Percentiles rank a stretch among this genome's conserved stretches.
phyloP scores from a whole-genome alignment of 495 filamentous ascomycete genomes.

The Hyaloscypha variabilis region DNA sequence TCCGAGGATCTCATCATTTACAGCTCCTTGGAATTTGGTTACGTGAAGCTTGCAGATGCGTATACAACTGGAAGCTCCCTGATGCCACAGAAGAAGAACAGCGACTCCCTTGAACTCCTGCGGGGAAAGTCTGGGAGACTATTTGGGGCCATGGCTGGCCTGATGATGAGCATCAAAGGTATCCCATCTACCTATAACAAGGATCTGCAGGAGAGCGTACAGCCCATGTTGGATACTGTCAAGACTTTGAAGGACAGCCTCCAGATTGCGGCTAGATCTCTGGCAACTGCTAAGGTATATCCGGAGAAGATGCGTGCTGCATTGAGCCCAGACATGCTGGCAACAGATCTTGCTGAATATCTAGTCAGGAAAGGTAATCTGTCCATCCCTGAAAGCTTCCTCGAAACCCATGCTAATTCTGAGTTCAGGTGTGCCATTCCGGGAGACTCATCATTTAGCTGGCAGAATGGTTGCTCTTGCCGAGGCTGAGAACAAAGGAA shows the following conservation, averaged over 20 bases:
- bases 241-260: constrained; percentile 88
- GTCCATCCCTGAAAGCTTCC: constrained; percentile 22
- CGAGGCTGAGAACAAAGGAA: constrained; percentile 57
- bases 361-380: constrained; percentile 27
- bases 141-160: constrained; percentile 80
- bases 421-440: constrained; percentile 26
- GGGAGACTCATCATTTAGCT: constrained; percentile 29
- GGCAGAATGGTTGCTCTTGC: constrained; percentile 57
- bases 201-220: constrained; percentile 87
- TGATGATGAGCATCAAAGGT: constrained; percentile 87
- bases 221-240: constrained; percentile 85
- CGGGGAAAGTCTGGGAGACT: constrained; percentile 84
- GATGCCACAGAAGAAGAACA: constrained; percentile 80
- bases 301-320: constrained; percentile 71
- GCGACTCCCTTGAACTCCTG: constrained; percentile 84
- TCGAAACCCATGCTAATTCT: constrained; percentile 21
- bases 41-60: constrained; percentile 75
- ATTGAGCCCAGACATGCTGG: constrained; percentile 38
- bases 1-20: constrained; percentile 92
- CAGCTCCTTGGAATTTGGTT: constrained; percentile 79
- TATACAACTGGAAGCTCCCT: constrained; percentile 64
- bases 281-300: constrained; percentile 50
- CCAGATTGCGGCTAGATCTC: constrained; percentile 64
- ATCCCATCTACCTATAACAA: constrained; percentile 95
- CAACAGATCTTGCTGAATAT: constrained; percentile 66